phyloP scores from a whole-genome alignment of 768 basidiomycete species.

The Guyanaporus albipodus region DNA sequence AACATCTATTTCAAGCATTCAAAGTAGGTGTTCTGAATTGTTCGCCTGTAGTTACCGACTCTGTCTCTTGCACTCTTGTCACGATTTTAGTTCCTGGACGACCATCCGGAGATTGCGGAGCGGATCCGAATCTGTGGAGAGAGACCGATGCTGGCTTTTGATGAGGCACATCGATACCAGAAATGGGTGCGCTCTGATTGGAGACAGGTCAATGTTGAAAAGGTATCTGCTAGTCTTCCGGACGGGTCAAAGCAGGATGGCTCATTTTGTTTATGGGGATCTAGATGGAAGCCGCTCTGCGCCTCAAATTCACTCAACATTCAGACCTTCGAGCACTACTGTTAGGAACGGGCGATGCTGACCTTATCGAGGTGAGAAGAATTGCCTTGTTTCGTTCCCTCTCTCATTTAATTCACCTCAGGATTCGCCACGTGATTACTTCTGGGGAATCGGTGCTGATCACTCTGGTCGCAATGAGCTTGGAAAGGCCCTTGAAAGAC shows the following conservation, averaged over 20 bases:
- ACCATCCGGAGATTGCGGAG: constrained; percentile 61
- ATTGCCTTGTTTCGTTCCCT: not conserved
- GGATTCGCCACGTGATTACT: constrained; percentile 74
- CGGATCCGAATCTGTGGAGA: constrained; percentile 63
- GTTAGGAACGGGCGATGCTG: constrained; percentile 60
- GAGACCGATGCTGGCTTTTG: constrained; percentile 59
- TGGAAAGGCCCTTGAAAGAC: constrained; percentile 62
- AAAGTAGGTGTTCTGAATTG: constrained; percentile 39
- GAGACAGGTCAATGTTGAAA: constrained; percentile 63
- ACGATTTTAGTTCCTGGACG: constrained; percentile 49
- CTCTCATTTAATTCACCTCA: constrained; percentile 20
- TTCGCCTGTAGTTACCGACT: not conserved
- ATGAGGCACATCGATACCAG: constrained; percentile 62
- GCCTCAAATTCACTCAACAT: constrained; percentile 72
- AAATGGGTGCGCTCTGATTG: constrained; percentile 62
- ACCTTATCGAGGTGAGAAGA: constrained; percentile 60
- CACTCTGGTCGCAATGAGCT: constrained; percentile 67
- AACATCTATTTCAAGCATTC: constrained; percentile 75
- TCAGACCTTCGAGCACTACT: constrained; percentile 53
- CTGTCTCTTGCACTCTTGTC: not conserved
- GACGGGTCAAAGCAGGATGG: no score
- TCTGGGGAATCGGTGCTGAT: constrained; percentile 75
- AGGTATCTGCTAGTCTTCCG: constrained; percentile 36
- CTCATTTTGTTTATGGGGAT: no score
- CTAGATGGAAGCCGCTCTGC: constrained; percentile 64